phyloP scores from a whole-genome alignment of 257 asterid species.

The Nicotiana obtusifolia region DNA sequence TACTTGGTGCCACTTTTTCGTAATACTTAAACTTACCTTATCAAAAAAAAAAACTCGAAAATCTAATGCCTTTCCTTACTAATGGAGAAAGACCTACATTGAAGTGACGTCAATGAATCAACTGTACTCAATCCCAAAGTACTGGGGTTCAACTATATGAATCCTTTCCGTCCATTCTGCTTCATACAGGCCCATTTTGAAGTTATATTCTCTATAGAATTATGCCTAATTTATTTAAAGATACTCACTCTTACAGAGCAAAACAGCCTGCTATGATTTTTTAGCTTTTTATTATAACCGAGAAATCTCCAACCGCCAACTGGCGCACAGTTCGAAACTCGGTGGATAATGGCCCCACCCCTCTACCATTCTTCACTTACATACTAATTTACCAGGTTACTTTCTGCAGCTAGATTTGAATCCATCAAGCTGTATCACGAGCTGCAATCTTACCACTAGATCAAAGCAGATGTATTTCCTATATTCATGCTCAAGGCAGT shows the following conservation, averaged over 20 bases:
- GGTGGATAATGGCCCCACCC: background rate
- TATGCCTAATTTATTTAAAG: background rate
- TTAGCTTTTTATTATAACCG: background rate
- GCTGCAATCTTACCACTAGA: background rate
- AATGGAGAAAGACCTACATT: background rate
- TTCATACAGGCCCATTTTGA: background rate
- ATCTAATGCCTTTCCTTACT: background rate
- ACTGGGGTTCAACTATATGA: background rate
- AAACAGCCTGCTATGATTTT: background rate
- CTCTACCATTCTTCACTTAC: background rate
- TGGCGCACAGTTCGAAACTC: background rate
- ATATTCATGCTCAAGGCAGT: background rate
- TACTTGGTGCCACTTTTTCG: too few relatives aligned
- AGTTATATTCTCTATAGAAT: background rate
- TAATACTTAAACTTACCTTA: too few relatives aligned
- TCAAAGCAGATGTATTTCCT: background rate
- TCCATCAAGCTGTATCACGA: background rate
- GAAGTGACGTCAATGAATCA: background rate
- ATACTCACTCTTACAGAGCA: background rate
- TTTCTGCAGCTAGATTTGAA: background rate
- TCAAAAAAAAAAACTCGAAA: background rate
- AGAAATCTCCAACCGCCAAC: background rate
- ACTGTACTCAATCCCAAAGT: background rate
- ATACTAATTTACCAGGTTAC: background rate
- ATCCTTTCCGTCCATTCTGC: background rate